Evolutionary conservation across 306 rosid species (phyloP).

Genomic region (Trifolium subterraneum): DNA sequence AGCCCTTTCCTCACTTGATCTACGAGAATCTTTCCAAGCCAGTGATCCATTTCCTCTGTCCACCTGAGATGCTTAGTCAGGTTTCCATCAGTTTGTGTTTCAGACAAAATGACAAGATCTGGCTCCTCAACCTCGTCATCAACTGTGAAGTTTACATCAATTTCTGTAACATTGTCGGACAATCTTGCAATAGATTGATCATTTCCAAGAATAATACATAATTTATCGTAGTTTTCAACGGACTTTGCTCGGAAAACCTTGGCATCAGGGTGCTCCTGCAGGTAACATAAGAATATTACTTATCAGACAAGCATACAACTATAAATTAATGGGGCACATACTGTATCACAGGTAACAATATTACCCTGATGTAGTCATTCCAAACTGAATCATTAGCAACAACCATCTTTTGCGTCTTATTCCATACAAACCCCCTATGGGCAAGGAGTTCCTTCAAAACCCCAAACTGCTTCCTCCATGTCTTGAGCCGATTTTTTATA

Average conservation of each 20-base stretch:
- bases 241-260: constrained; percentile 50
- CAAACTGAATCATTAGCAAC: constrained; percentile 59
- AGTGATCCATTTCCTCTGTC: constrained; percentile 65
- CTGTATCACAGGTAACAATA: constrained; percentile 26
- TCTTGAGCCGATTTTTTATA: constrained; percentile 58
- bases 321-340: constrained; percentile 10
- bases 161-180: constrained; percentile 51
- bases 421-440: constrained; percentile 61
- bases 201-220: constrained; percentile 55
- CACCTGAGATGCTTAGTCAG: constrained; percentile 54
- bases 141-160: constrained; percentile 47
- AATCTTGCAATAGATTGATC: constrained; percentile 47
- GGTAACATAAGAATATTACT: constrained; percentile 34
- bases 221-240: constrained; percentile 54
- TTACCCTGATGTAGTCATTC: constrained; percentile 62
- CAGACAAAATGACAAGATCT: constrained; percentile 46
- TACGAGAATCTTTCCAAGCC: constrained; percentile 58
- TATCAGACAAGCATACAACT: constrained; percentile 33
- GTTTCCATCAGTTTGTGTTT: constrained; percentile 48
- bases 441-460: constrained; percentile 62
- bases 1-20: constrained; percentile 62
- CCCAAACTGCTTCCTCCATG: constrained; percentile 67
- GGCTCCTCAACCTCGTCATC: constrained; percentile 40
- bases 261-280: constrained; percentile 62
- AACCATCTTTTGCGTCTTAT: constrained; percentile 59